These are phyloP conservation scores for Ochromonas danica DNA, from an alignment of 108 stramenopile species.

Conservation along the genomic window DNA sequence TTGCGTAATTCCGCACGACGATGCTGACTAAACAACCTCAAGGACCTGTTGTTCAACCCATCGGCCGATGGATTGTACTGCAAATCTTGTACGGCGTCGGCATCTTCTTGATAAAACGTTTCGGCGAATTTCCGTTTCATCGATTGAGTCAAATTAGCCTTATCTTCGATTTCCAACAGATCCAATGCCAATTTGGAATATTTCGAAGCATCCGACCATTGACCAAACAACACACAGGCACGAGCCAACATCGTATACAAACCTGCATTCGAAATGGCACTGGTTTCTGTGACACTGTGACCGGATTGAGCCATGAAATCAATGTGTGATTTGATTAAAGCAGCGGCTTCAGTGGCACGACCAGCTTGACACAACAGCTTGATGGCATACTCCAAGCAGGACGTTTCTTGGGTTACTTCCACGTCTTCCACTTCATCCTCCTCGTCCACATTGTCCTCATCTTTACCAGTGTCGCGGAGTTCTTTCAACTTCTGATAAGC, in stretches of 20 bases:
- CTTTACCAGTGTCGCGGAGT: slow-evolving; percentile 13
- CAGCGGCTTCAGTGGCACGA: slow-evolving; percentile 12
- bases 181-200: slow-evolving; percentile 16
- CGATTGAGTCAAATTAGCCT: slow-evolving; percentile 9
- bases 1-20: slow-evolving; percentile 13
- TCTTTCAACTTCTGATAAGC: slow-evolving; percentile 16
- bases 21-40: slow-evolving; percentile 1
- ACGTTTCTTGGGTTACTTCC: slow-evolving; percentile 15
- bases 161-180: slow-evolving; percentile 16
- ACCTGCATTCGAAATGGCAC: slow-evolving; percentile 14
- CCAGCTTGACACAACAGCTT: slow-evolving; percentile 14
- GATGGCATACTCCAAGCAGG: slow-evolving; percentile 13
- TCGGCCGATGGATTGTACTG: slow-evolving; percentile 13
- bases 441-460: slow-evolving; percentile 14
- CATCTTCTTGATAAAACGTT: slow-evolving; percentile 17
- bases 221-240: slow-evolving; percentile 14
- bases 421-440: slow-evolving; percentile 14
- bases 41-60: background rate
- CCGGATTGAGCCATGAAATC: slow-evolving; percentile 14
- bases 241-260: slow-evolving; percentile 15
- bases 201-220: slow-evolving; percentile 15
- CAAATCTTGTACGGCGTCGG: slow-evolving; percentile 9
- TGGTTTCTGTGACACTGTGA: slow-evolving; percentile 15
- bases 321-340: slow-evolving; percentile 17
- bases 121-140: slow-evolving; percentile 10